Conservation (phyloP, 805 yeast genomes). For the Metschnikowia peoriensis region DNA sequence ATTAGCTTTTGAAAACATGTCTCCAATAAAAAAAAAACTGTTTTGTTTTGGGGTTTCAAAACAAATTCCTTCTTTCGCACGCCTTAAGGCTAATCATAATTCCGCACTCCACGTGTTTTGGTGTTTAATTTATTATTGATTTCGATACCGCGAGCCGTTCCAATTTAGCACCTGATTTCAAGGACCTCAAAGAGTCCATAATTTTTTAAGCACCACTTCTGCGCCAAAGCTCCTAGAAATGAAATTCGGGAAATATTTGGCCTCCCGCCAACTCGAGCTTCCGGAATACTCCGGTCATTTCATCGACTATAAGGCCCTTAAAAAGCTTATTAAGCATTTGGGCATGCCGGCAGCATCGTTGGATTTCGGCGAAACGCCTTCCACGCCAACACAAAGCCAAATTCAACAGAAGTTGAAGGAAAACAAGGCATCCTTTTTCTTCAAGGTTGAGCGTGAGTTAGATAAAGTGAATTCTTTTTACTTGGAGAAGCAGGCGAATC, state of each 20-base stretch:
- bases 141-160: neutral
- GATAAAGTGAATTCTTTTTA: slow-evolving; percentile 95
- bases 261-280: slow-evolving; percentile 87
- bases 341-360: slow-evolving; percentile 42
- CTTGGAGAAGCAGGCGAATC: slow-evolving; percentile 84
- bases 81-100: neutral
- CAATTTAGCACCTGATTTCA: neutral
- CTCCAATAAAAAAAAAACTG: no score
- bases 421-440: slow-evolving; percentile 85
- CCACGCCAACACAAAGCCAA: slow-evolving; percentile 29
- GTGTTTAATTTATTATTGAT: neutral
- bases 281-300: slow-evolving; percentile 95
- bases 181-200: neutral
- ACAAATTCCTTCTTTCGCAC: neutral
- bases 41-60: no score
- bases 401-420: slow-evolving; percentile 62
- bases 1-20: no score
- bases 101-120: slow-evolving; percentile 11
- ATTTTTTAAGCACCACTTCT: no score
- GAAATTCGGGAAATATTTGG: slow-evolving; percentile 97
- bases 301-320: slow-evolving; percentile 90
- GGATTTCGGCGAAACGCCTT: slow-evolving; percentile 16
- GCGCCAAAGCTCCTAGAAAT: slow-evolving; percentile 15
- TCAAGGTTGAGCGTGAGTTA: slow-evolving; percentile 87
- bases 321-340: slow-evolving; percentile 84